phyloP scores from a whole-genome alignment of 2,329 filamentous ascomycete genomes.

The Aureobasidium sp. region DNA sequence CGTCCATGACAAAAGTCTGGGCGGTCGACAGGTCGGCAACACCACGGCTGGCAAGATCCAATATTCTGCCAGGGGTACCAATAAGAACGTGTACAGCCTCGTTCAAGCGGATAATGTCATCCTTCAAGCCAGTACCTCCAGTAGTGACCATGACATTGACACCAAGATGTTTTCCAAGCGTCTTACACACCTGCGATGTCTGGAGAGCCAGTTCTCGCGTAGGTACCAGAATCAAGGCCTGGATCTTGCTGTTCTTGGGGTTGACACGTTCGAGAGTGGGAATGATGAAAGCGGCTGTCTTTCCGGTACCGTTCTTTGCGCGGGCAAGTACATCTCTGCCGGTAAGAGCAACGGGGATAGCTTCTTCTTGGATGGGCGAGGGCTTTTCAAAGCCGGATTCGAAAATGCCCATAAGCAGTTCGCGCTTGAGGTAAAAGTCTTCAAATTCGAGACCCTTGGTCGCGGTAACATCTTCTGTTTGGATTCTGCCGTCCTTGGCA shows the following conservation, averaged over 20 bases:
- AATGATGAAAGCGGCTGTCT: slow-evolving; percentile 96
- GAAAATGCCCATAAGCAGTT: slow-evolving; percentile 98
- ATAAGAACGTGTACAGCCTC: slow-evolving; percentile 97
- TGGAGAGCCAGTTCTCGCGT: slow-evolving; percentile 96
- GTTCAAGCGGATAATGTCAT: slow-evolving; percentile 91
- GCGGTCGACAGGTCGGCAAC: slow-evolving; percentile 95
- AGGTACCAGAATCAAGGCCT: slow-evolving; percentile 91
- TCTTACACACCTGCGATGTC: slow-evolving; percentile 99
- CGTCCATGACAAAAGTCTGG: slow-evolving; percentile 98
- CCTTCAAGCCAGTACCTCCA: slow-evolving; percentile 86
- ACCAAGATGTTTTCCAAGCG: slow-evolving; percentile 89
- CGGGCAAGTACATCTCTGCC: slow-evolving; percentile 91
- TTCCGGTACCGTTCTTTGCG: slow-evolving; percentile 97
- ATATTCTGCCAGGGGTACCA: slow-evolving; percentile 90
- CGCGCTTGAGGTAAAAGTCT: slow-evolving; percentile 89
- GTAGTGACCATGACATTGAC: slow-evolving; percentile 99
- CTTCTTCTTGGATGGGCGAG: slow-evolving; percentile 98
- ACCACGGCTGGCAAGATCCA: slow-evolving; percentile 92
- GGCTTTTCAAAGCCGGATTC: slow-evolving; percentile 98
- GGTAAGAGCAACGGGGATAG: slow-evolving; percentile 91
- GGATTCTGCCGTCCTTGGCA: slow-evolving; percentile 64
- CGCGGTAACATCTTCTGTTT: slow-evolving; percentile 94
- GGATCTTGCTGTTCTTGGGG: slow-evolving; percentile 91
- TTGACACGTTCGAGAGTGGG: slow-evolving; percentile 93
- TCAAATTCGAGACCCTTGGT: slow-evolving; percentile 98